Evolutionary conservation across 106 monocot species (phyloP), one percentile per base, ranked within the genome.

Genomic region (Xerophyta viscosa): DNA sequence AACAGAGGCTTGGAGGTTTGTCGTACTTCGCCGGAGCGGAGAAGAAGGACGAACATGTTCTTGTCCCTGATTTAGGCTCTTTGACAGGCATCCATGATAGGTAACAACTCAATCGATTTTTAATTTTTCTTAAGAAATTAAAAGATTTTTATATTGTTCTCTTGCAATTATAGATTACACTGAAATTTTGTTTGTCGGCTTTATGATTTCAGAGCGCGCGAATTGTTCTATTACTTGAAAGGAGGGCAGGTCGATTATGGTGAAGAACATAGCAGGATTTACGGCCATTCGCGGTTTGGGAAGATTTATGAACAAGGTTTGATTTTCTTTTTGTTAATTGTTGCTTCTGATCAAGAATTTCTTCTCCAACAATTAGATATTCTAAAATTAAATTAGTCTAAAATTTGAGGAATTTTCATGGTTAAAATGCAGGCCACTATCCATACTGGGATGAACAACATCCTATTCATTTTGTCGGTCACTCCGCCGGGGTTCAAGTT

Each of bases 11-110:
- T 23, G 91, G 86, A 23, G 82, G 86, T 37, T 50, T 86, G 27
- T 86, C 86, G 4, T 86, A 86, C 49, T 91, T 91, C 27, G 91
- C 77, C 10, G 86, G 91, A 12, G 91, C 91, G 6, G 91, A 91
- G 78, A 82, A 86, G 86, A 85, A 80, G 58, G 86, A 86, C 29
- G 91, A 82, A 6, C 54, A 59, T 6, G 76, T 91, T 50, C 86
- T 91, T 0, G 91, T 91, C 49, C 91, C 91, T 6, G 91, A 91
- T 48, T 73, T 91, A 57, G 91, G 91, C 10, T 86, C 91, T 24
- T 66, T 85, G 29, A 86, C 86, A 22, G 86, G 91, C 63, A 73
- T 86, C 24, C 57, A 91, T 64, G 91, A 91, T 49, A 81, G 91
- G 91, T 91, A 18, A n/a, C n/a, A n/a, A n/a, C n/a, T n/a, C n/a